Percentiles rank a stretch among this genome's conserved stretches.
These are phyloP conservation scores for Gossypium anomalum DNA, from an alignment of 345 rosid genomes.

Conservation along the genomic window DNA sequence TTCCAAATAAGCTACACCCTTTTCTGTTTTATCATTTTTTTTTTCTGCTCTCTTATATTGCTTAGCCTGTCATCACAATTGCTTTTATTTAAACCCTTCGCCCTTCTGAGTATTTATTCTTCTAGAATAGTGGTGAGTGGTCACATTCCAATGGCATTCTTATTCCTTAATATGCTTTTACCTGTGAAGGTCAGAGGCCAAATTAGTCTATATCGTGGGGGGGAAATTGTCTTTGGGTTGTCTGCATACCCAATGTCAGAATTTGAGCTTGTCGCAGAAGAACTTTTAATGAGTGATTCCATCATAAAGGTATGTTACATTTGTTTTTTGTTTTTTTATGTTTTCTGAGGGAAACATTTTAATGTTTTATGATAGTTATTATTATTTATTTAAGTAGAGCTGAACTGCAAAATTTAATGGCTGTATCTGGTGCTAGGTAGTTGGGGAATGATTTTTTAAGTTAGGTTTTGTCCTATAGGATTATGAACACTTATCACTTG, in stretches of 20 bases:
- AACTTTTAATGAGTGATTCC: slow-evolving; percentile 93
- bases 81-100: not conserved
- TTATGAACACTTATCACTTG: not conserved
- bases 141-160: slow-evolving; percentile 7
- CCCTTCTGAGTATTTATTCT: slow-evolving; percentile 9
- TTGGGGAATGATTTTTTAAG: slow-evolving; percentile 1
- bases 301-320: slow-evolving; percentile 68
- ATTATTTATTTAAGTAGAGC: not conserved
- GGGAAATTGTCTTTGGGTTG: slow-evolving; percentile 86
- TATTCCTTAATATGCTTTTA: slow-evolving; percentile 14
- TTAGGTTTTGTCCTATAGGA: not conserved
- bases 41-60: not conserved
- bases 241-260: slow-evolving; percentile 81
- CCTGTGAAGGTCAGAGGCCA: slow-evolving; percentile 89
- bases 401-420: not conserved
- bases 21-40: slow-evolving; percentile 12
- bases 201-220: slow-evolving; percentile 75
- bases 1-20: not conserved
- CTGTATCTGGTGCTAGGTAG: not conserved
- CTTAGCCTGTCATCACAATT: not conserved
- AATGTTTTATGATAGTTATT: not conserved
- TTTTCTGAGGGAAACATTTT: not conserved
- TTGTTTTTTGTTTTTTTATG: slow-evolving; percentile 14
- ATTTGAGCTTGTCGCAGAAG: slow-evolving; percentile 97
- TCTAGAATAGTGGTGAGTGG: not conserved